Evolutionary conservation across 129 eudicot species (phyloP).

Genomic region (Pulicaria dysenterica): DNA sequence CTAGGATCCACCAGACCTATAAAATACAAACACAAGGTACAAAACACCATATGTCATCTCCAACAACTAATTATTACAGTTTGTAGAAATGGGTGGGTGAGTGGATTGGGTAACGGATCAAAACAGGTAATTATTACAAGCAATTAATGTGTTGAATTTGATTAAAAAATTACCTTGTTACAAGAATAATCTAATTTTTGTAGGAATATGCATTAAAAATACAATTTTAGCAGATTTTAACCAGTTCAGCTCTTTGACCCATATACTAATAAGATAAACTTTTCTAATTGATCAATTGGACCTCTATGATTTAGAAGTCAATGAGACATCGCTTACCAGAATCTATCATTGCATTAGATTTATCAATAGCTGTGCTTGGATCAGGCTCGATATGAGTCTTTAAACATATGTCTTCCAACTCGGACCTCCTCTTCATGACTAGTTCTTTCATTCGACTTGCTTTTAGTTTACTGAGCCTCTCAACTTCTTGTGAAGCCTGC

Average conservation of each 20-base stretch:
- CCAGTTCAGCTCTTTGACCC: too few relatives aligned
- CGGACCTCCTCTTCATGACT: slow-evolving; percentile 76
- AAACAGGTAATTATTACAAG: neutral
- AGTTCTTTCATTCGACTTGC: slow-evolving; percentile 90
- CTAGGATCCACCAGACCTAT: slow-evolving; percentile 84
- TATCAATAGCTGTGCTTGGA: slow-evolving; percentile 78
- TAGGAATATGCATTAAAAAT: too few relatives aligned
- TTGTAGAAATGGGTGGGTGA: neutral
- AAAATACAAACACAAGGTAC: slow-evolving; percentile 5
- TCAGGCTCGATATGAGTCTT: slow-evolving; percentile 80
- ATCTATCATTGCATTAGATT: slow-evolving; percentile 84
- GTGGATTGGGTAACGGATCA: neutral
- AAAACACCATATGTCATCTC: neutral
- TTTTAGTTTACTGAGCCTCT: slow-evolving; percentile 80
- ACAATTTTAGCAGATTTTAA: too few relatives aligned
- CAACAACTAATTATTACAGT: neutral
- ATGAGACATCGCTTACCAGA: slow-evolving; percentile 51
- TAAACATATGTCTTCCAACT: slow-evolving; percentile 73
- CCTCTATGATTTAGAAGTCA: too few relatives aligned
- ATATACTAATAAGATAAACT: too few relatives aligned
- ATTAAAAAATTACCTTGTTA: too few relatives aligned
- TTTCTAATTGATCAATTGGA: too few relatives aligned
- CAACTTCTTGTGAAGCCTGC: slow-evolving; percentile 81
- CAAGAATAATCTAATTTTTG: too few relatives aligned
- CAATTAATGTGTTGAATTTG: neutral